Evolutionary conservation across 768 basidiomycete species (phyloP), one percentile per base, ranked within the genome.

Genomic region (Kwoniella shandongensis): DNA sequence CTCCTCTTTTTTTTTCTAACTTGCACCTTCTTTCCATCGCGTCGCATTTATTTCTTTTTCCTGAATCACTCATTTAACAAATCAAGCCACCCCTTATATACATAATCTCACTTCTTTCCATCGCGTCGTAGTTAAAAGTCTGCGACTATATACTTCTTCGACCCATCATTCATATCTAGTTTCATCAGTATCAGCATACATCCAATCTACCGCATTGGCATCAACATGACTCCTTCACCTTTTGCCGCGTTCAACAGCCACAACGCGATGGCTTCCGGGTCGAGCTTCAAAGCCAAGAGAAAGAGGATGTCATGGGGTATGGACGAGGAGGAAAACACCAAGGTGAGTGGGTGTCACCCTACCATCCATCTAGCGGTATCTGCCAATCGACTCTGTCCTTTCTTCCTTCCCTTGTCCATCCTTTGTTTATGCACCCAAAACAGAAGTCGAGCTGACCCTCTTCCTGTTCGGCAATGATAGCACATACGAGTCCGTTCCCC

Each of bases 401-500:
- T 38, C 47, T 15, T 23, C n/a, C 13, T 48, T 36, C 47, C 48
- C 41, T 44, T 58, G 27, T 17, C 18, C 15, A n/a, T n/a, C n/a
- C 40, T 10, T 26, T 18, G 4, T 40, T 10, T 20, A 32, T 36
- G 17, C 36, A 39, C 40, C 18, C 29, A 26, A 22, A 12, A 1
- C 20, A 26, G 41, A 10, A 57, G 41, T 32, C 27, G 20, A 8
- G 51, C 39, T 46, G 48, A 48, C 40, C 42, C 12, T 39, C n/a
- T 30, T 17, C 18, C n/a, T 42, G n/a, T n/a, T n/a, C n/a, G n/a
- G n/a, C 54, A 17, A 22, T 15, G 1, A 26, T 30, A 71, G 69
- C 64, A 63, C 32, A 67, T 68, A 48, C 62, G 70, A 26, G 50
- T 66, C 51, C 54, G 65, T 7, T 72, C 70, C 25, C 70, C 66